Evolutionary conservation across 768 basidiomycete genomes (phyloP), one percentile per base, ranked within the genome.

Genomic region (Daedaleopsis nitida): DNA sequence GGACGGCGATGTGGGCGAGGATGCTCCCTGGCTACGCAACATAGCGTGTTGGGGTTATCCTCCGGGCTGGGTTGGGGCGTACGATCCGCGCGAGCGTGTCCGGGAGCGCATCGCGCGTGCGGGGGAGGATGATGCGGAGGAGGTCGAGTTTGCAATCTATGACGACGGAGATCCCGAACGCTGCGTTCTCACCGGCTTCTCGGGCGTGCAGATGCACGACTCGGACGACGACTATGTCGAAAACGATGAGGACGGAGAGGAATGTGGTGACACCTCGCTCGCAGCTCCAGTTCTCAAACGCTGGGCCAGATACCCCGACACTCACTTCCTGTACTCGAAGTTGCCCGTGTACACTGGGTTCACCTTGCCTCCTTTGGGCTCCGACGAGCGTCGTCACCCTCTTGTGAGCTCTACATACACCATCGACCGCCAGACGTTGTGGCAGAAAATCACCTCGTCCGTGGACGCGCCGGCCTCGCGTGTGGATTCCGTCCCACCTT

Each of bases 21-120:
- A 65, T 34, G 63, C 69, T 11, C 66, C 66, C 35, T 89, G 87
- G 86, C 77, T 91, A 44, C 76, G 69, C 47, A 84, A 85, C 49
- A 91, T 92, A 70, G 77, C 84, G 27, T 66, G 75, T 42, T 91
- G 88, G 88, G 91, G 91, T 0, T 92, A 91, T 68, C 91, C 91
- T n/a, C 80, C 78, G 14, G 91, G 91, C 0, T 92, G 89, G 88
- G 69, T 80, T 21, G 71, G 76, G 51, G 62, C 63, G 12, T 65
- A 55, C 52, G 85, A 92, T 68, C 91, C 90, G 8, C 79, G 78
- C 57, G 76, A 83, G 23, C 66, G 70, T 52, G 78, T 86, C 53
- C 75, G 75, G 59, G 70, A 72, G 39, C 77, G 79, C 27, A 87
- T 92, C 39, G 68, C 78, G 47, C 67, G 75, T 59, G 70, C 60